Evolutionary conservation across 1,139 yeast species (phyloP).

Genomic region (Candida freyschussii): DNA sequence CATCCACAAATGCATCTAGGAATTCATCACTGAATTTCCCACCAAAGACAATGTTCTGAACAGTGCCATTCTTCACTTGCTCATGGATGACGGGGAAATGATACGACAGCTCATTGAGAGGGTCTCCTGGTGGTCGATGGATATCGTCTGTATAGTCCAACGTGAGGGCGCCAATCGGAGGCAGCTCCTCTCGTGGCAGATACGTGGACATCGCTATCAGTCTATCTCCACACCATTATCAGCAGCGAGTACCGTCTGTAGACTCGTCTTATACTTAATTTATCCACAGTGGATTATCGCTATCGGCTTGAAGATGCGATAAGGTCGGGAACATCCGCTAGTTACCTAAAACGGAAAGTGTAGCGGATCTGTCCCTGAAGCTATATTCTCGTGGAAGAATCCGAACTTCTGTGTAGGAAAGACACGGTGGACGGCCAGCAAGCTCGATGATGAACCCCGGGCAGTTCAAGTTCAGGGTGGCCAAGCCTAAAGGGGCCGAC

Average conservation of each 20-base stretch:
- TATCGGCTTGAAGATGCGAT: background rate
- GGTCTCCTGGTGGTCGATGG: constrained; percentile 31
- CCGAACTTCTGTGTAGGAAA: constrained; percentile 1
- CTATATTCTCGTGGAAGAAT: too few species aligned
- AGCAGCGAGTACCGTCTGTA: too few species aligned
- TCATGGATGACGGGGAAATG: constrained; percentile 13
- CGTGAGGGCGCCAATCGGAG: constrained; percentile 27
- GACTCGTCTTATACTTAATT: too few species aligned
- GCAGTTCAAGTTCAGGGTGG: constrained; percentile 7
- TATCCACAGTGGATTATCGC: too few species aligned
- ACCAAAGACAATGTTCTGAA: constrained; percentile 17
- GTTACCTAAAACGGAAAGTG: background rate
- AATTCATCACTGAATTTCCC: constrained; percentile 17
- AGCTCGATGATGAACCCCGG: constrained; percentile 2
- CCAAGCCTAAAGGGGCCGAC: constrained; percentile 5
- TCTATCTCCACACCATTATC: too few species aligned
- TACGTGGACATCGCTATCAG: constrained; percentile 25
- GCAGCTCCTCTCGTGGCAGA: constrained; percentile 18
- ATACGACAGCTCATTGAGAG: constrained; percentile 25
- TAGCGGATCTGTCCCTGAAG: background rate
- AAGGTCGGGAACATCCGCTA: background rate
- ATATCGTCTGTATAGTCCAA: constrained; percentile 29
- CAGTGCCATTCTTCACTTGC: constrained; percentile 10
- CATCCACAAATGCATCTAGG: constrained; percentile 9
- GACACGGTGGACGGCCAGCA: constrained; percentile 1